Percentiles rank a stretch among this genome's conserved stretches.
These are phyloP conservation scores for Pulicaria dysenterica DNA, from an alignment of 129 eudicot genomes.

Conservation along the genomic window DNA sequence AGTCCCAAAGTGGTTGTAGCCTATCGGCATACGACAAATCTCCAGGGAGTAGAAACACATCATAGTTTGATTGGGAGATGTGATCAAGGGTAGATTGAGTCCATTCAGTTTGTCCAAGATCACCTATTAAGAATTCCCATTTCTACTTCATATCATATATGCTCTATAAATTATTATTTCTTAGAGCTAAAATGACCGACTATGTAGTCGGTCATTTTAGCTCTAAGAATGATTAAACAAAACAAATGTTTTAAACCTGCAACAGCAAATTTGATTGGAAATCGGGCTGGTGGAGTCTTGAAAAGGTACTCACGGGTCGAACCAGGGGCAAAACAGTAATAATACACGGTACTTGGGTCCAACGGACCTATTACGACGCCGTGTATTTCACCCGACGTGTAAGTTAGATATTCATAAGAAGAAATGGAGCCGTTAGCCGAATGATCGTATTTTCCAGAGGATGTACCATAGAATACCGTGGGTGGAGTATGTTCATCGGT, in stretches of 20 bases:
- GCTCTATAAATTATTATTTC: neutral
- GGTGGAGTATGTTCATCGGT: slow-evolving; percentile 46
- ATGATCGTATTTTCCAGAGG: slow-evolving; percentile 36
- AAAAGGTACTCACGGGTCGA: slow-evolving; percentile 45
- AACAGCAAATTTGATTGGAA: slow-evolving; percentile 61
- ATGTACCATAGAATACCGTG: slow-evolving; percentile 49
- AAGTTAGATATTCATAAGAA: slow-evolving; percentile 41
- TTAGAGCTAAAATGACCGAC: neutral
- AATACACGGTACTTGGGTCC: slow-evolving; percentile 46
- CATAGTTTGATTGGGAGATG: slow-evolving; percentile 55
- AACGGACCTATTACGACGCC: slow-evolving; percentile 65
- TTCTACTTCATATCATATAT: neutral
- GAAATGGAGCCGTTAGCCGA: slow-evolving; percentile 47
- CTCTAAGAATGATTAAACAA: neutral
- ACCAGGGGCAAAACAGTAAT: slow-evolving; percentile 50
- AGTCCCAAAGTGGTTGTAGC: slow-evolving; percentile 64
- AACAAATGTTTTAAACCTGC: slow-evolving; percentile 36
- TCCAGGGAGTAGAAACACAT: slow-evolving; percentile 70
- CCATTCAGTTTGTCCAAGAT: slow-evolving; percentile 81
- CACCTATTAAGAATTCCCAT: slow-evolving; percentile 45
- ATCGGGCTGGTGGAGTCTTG: slow-evolving; percentile 64
- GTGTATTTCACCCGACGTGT: slow-evolving; percentile 59
- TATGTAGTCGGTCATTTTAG: neutral
- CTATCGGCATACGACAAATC: slow-evolving; percentile 74
- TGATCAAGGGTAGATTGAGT: slow-evolving; percentile 68